Percentiles rank a stretch among this genome's conserved stretches.
phyloP scores from a whole-genome alignment of 2,329 filamentous ascomycete genomes.

The Alternaria arborescens region DNA sequence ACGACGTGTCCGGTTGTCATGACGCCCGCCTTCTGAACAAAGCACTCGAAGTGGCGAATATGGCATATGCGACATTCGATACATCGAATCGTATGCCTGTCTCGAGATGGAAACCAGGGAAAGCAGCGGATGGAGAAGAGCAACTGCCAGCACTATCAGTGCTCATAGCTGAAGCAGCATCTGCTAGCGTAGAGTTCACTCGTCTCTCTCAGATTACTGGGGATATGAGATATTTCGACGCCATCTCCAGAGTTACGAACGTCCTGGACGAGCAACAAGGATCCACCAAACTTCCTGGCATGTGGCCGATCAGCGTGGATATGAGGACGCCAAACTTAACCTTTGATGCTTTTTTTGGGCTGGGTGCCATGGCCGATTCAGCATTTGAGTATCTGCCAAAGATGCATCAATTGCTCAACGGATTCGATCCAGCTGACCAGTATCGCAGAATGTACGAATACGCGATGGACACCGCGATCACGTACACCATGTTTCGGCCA shows the following conservation, averaged over 20 bases:
- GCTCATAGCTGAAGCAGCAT: constrained; percentile 57
- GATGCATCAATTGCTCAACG: too few species aligned
- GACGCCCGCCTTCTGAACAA: constrained; percentile 77
- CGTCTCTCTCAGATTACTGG: constrained; percentile 55
- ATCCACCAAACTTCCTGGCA: too few species aligned
- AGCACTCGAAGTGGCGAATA: constrained; percentile 78
- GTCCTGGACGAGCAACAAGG: constrained; percentile 36
- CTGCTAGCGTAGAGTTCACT: constrained; percentile 58
- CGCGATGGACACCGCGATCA: too few species aligned
- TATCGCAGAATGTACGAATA: too few species aligned
- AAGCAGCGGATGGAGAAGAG: constrained; percentile 43
- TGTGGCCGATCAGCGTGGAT: too few species aligned
- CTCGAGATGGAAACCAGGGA: constrained; percentile 54
- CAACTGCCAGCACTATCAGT: constrained; percentile 53
- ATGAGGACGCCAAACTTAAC: too few species aligned
- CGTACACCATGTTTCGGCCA: too few species aligned
- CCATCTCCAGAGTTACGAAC: constrained; percentile 46
- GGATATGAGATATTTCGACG: constrained; percentile 57
- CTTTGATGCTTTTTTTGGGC: too few species aligned
- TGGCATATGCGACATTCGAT: constrained; percentile 83
- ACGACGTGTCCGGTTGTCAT: constrained; percentile 75
- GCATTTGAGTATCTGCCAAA: too few species aligned
- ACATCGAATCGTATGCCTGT: constrained; percentile 91
- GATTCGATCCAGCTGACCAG: too few species aligned
- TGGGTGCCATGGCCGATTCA: too few species aligned